These are phyloP conservation scores for Amanita inopinata DNA, from an alignment of 768 basidiomycete species.

Conservation along the genomic window DNA sequence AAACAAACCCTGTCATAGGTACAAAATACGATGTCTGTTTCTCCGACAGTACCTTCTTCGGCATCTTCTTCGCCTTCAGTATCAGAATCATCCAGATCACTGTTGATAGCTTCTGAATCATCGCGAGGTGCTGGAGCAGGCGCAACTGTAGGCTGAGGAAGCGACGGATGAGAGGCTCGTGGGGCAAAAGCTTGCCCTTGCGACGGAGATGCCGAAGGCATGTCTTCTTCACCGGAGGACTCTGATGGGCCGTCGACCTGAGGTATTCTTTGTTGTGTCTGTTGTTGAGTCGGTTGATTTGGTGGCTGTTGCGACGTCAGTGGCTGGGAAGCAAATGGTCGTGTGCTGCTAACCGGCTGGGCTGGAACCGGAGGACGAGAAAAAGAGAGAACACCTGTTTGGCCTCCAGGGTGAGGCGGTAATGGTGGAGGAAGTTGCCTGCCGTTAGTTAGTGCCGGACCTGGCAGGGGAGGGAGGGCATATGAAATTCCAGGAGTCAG, in stretches of 20 bases:
- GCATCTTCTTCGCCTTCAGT: constrained; percentile 78
- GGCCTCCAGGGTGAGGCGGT: constrained; percentile 44
- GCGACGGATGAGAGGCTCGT: constrained; percentile 61
- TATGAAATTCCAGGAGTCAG: constrained; percentile 40
- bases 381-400: constrained; percentile 51
- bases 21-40: constrained; percentile 93
- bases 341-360: constrained; percentile 8
- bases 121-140: constrained; percentile 24
- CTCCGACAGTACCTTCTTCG: constrained; percentile 63
- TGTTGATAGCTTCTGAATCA: constrained; percentile 87
- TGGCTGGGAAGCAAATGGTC: constrained; percentile 16
- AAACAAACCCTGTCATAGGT: constrained; percentile 88
- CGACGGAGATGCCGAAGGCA: constrained; percentile 58
- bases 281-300: constrained; percentile 12
- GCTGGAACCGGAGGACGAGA: constrained; percentile 19
- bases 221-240: constrained; percentile 51
- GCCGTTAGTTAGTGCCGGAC: constrained; percentile 50
- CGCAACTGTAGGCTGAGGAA: constrained; percentile 47
- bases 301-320: constrained; percentile 12
- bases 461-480: constrained; percentile 52
- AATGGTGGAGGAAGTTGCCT: constrained; percentile 30
- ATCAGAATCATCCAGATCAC: constrained; percentile 93
- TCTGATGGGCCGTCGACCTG: constrained; percentile 78
- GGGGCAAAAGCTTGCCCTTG: constrained; percentile 48
- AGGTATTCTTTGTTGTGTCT: constrained; percentile 40